A percentile compares a stretch with the other conserved stretches of the same genome.
Evolutionary conservation across 495 filamentous ascomycete species (phyloP).

Genomic region (Aspergillus diversus): DNA sequence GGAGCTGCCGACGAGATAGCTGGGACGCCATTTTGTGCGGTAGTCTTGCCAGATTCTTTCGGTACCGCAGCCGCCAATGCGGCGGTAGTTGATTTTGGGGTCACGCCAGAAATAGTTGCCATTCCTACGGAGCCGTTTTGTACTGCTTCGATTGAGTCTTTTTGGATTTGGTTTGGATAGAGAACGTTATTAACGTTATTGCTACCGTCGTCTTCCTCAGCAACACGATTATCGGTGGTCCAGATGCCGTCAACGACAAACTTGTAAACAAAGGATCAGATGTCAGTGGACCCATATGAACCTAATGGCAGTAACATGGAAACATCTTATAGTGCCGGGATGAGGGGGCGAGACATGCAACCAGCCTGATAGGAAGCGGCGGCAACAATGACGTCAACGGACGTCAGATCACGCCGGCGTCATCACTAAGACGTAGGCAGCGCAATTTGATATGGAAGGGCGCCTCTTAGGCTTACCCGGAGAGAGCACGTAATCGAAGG

Average conservation of each 20-base stretch:
- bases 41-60: slow-evolving; percentile 48
- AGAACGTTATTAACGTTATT: slow-evolving; percentile 91
- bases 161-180: slow-evolving; percentile 68
- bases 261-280: slow-evolving; percentile 43
- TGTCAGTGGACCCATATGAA: slow-evolving; percentile 20
- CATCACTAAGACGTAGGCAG: slow-evolving; percentile 28
- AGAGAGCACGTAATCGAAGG: neutral
- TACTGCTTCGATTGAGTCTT: slow-evolving; percentile 39
- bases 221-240: slow-evolving; percentile 76
- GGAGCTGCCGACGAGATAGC: slow-evolving; percentile 51
- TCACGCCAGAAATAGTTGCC: slow-evolving; percentile 64
- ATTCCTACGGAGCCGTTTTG: slow-evolving; percentile 40
- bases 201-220: slow-evolving; percentile 74
- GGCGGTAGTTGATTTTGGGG: slow-evolving; percentile 75
- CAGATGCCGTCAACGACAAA: slow-evolving; percentile 92
- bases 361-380: slow-evolving; percentile 15
- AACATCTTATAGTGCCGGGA: slow-evolving; percentile 30
- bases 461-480: slow-evolving; percentile 6
- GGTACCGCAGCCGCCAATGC: slow-evolving; percentile 69
- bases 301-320: neutral
- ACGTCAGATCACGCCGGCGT: slow-evolving; percentile 27
- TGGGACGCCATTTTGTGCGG: slow-evolving; percentile 26
- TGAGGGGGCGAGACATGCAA: slow-evolving; percentile 2
- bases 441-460: slow-evolving; percentile 11
- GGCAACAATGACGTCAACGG: slow-evolving; percentile 41